These are phyloP conservation scores for Plectosphaerella cucumerina DNA, from an alignment of 2,329 filamentous ascomycete genomes.

Conservation along the genomic window DNA sequence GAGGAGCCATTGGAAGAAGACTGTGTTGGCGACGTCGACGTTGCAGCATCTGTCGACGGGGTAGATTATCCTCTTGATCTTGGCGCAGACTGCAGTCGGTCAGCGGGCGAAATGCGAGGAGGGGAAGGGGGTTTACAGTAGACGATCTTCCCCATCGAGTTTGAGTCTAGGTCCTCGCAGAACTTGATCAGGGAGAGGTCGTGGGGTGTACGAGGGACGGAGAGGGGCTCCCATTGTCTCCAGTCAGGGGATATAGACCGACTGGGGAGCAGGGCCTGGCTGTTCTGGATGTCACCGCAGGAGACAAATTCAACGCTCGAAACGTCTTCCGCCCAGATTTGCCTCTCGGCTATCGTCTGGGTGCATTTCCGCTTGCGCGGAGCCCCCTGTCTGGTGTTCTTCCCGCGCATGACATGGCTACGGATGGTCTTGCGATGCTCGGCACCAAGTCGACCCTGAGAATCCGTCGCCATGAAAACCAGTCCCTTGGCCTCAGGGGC, in stretches of 20 bases:
- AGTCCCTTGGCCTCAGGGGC: neutral
- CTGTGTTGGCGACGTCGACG: constrained; percentile 12
- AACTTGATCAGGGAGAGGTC: constrained; percentile 20
- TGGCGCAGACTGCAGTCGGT: constrained; percentile 1
- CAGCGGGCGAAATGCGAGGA: neutral
- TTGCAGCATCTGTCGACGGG: constrained; percentile 22
- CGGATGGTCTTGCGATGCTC: constrained; percentile 17
- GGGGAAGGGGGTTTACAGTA: constrained; percentile 3
- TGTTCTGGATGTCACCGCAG: too few relatives aligned
- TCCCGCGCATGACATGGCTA: constrained; percentile 13
- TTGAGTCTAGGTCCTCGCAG: constrained; percentile 7
- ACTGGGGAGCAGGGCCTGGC: too few relatives aligned
- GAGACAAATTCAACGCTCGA: too few relatives aligned
- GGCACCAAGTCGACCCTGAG: neutral
- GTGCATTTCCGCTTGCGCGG: too few relatives aligned
- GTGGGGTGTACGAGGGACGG: constrained; percentile 1
- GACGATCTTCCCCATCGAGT: constrained; percentile 3
- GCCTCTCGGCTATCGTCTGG: too few relatives aligned
- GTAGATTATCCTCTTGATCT: constrained; percentile 15
- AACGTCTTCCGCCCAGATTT: too few relatives aligned
- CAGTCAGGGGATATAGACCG: too few relatives aligned
- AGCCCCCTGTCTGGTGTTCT: neutral
- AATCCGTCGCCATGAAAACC: neutral
- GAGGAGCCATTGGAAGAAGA: constrained; percentile 24
- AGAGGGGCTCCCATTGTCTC: too few relatives aligned